phyloP scores from a whole-genome alignment of 2,329 filamentous ascomycete species.

The Alternaria infectoria region DNA sequence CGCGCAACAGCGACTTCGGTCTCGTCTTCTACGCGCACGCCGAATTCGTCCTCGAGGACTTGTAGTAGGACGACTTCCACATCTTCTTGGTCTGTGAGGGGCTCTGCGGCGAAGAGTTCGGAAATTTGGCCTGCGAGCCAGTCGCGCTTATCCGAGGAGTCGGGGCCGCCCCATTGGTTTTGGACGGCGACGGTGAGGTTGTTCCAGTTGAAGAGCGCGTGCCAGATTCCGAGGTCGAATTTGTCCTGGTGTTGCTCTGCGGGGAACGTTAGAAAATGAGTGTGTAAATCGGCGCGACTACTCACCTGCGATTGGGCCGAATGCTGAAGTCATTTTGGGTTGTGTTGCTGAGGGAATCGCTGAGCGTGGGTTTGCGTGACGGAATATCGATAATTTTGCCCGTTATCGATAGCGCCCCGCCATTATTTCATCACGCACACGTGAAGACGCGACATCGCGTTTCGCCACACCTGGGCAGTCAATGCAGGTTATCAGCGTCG shows the following conservation, averaged over 20 bases:
- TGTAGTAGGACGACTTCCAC: slow-evolving; percentile 85
- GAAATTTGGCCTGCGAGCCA: slow-evolving; percentile 91
- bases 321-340: slow-evolving; percentile 7
- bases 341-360: slow-evolving; percentile 1
- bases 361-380: slow-evolving; percentile 11
- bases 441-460: background rate
- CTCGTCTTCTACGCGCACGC: slow-evolving; percentile 89
- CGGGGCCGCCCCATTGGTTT: slow-evolving; percentile 85
- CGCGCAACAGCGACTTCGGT: slow-evolving; percentile 76
- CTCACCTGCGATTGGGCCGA: slow-evolving; percentile 9
- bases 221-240: slow-evolving; percentile 85
- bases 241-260: slow-evolving; percentile 39
- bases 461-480: background rate
- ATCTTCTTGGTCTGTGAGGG: slow-evolving; percentile 75
- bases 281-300: background rate
- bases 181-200: slow-evolving; percentile 85
- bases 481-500: background rate
- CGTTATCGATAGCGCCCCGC: slow-evolving; percentile 12
- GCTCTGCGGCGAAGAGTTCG: slow-evolving; percentile 70
- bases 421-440: background rate
- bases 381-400: slow-evolving; percentile 2
- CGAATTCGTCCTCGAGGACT: slow-evolving; percentile 95
- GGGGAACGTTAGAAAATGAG: slow-evolving; percentile 2
- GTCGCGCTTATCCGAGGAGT: slow-evolving; percentile 86
- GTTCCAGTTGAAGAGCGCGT: slow-evolving; percentile 85